Base-by-base conservation (phyloP, 495 filamentous ascomycete species). In the Terfezia boudieri region DNA sequence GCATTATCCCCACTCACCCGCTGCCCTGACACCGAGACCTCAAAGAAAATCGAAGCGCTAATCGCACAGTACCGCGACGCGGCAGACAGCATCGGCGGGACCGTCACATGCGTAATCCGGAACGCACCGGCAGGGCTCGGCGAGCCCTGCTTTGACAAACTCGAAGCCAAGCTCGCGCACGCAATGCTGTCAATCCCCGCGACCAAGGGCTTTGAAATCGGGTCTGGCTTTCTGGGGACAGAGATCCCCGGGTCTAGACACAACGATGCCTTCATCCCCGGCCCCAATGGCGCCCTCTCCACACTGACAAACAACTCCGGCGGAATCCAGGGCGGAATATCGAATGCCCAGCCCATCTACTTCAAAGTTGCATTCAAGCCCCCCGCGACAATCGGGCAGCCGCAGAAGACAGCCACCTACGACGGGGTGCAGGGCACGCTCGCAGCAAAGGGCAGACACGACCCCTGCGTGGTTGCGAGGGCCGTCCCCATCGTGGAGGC, bases 101-200 rank as follows among this genome's bases (percentile, higher is more conserved):
- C 86, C 14, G 89, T 98, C 3, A 94, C 86, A 26, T 98, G 90
- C 67, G 87, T 96, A 11, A 92, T 98, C 66, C 79, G 84, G 62
- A 93, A 95, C 61, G 77, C 80, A 2, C 90, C 90, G 16, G 75
- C 75, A 52, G 92, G 90, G 1, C 75, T 98, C 2, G 90, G 90
- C 41, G 90, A 98, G 73, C 90, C 90, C 8, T 83, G 78, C 67
- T 98, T 98, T 69, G 86, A 94, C 66, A 96, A 96, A 71, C 74
- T 98, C 36, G 90, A 98, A 69, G 90, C 90, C 20, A 81, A 79
- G 68, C 77, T 98, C 32, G 92, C 80, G 37, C 90, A 96, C 61
- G 90, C 86, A 32, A 96, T 98, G 90, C 79, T 98, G 59, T 86
- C 81, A 67, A 92, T 98, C 66, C 92, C 90, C 10, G 90, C 90